Evolutionary conservation across 805 yeast species (phyloP), one percentile per base, ranked within the genome.

Genomic region (Candida alai): DNA sequence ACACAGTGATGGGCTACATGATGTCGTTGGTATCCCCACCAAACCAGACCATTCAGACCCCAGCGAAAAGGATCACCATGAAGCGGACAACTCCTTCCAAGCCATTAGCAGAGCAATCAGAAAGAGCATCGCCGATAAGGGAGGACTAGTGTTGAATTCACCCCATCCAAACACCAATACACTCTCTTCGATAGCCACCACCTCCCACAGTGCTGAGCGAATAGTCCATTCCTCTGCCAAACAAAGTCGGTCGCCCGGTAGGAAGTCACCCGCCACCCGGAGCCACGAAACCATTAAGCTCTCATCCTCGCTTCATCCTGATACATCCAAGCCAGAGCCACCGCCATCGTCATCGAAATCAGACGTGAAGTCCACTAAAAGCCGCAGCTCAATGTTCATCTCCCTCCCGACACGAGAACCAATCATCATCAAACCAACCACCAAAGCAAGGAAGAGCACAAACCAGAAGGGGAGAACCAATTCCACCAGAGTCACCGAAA

Each of bases 101-200:
- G 72, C 72, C 0, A 70, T 70, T n/a, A 61, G 69, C 39, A 59
- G 62, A 4, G 68, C 73, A 2, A 68, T 70, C 6, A 45, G 74
- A 19, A 70, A 68, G 39, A 68, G 73, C 34, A 59, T 67, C 6
- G 66, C 72, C 0, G 62, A 58, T 19, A 65, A 60, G 27, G 34
- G 42, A 14, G 28, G 28, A 7, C 15, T 26, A 26, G 9, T 12
- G 3, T 26, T 26, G 6, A 19, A 26, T 14, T 12, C 18, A 8
- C 18, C 34, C 23, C 13, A 12, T 18, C 14, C 15, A 16, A 16
- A 14, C 15, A 27, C 11, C 33, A 13, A 11, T 9, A 13, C 8
- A 24, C 30, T n/a, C 32, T 15, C 32, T n/a, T 17, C 32, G 7
- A 28, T n/a, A 16, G 19, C 12, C 24, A 4, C 16, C 4, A 32